Percentiles rank a stretch among this genome's conserved stretches.
Evolutionary conservation across 208 protist genomes (phyloP).

Genomic region (Leishmania arabica): DNA sequence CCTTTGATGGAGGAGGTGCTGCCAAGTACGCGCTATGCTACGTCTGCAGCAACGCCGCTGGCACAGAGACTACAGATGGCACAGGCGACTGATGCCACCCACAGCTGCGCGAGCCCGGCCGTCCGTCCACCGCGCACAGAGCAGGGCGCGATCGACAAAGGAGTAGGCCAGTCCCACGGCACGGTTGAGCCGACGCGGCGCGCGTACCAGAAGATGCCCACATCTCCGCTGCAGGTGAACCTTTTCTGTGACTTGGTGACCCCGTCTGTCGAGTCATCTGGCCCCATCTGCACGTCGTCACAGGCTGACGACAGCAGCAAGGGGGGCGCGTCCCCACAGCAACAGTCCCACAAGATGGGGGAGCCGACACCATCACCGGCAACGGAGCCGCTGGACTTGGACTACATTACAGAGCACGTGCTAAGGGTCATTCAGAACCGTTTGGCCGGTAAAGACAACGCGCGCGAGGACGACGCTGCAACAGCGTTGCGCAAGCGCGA

Average conservation of each 20-base stretch:
- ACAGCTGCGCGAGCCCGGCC: conserved; percentile 2
- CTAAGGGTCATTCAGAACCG: conserved; percentile 15
- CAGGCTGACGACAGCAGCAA: not conserved
- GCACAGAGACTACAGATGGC: not conserved
- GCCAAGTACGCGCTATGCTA: conserved; percentile 17
- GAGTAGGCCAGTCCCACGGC: not conserved
- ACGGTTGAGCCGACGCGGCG: conserved; percentile 11
- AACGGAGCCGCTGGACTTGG: conserved; percentile 7
- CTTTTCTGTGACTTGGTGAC: conserved; percentile 7
- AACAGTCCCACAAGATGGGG: not conserved
- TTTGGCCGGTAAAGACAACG: not conserved
- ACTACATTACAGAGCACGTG: conserved; percentile 26
- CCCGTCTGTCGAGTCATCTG: conserved; percentile 8
- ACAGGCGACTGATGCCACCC: not conserved
- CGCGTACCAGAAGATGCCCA: conserved; percentile 10
- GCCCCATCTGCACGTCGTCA: conserved; percentile 1
- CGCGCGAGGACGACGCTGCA: not conserved
- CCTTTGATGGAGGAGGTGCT: conserved; percentile 20
- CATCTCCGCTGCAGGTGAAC: conserved; percentile 14
- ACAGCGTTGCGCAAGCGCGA: not conserved
- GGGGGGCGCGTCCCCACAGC: not conserved
- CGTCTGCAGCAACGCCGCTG: conserved; percentile 3
- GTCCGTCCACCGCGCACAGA: not conserved
- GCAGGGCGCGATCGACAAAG: not conserved
- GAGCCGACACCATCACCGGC: not conserved